Evolutionary conservation across 1,284 basidiomycete species (phyloP).

Genomic region (Chalciporus sp.): DNA sequence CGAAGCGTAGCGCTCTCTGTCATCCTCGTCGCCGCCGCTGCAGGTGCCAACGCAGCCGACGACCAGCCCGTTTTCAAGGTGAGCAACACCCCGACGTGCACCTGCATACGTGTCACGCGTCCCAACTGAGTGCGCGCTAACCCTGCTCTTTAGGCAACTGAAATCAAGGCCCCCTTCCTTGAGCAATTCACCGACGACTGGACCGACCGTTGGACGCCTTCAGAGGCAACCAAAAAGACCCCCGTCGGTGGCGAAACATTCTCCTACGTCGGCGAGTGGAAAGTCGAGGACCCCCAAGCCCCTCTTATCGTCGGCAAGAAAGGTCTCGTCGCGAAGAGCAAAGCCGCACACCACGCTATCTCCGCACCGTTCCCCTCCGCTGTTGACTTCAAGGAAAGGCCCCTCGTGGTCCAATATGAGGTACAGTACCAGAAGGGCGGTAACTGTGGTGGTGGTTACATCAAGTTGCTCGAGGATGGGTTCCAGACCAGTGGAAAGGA

Average conservation of each 20-base stretch:
- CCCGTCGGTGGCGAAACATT: constrained; percentile 92
- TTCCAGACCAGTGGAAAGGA: constrained; percentile 92
- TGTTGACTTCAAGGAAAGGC: constrained; percentile 84
- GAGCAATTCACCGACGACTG: constrained; percentile 97
- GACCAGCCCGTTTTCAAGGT: constrained; percentile 73
- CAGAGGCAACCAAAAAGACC: constrained; percentile 97
- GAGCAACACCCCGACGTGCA: constrained; percentile 21
- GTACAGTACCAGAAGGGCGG: constrained; percentile 99
- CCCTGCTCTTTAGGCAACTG: constrained; percentile 60
- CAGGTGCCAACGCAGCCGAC: constrained; percentile 58
- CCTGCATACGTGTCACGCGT: constrained; percentile 13
- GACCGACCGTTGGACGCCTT: constrained; percentile 92
- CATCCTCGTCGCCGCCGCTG: constrained; percentile 65
- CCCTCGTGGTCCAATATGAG: constrained; percentile 97
- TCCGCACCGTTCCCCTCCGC: constrained; percentile 85
- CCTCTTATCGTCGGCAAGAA: constrained; percentile 81
- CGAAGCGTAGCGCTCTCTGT: constrained; percentile 82
- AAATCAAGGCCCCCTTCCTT: constrained; percentile 90
- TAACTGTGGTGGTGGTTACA: constrained; percentile 98
- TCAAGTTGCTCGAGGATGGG: constrained; percentile 94
- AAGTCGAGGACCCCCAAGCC: constrained; percentile 84
- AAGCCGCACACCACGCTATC: constrained; percentile 96
- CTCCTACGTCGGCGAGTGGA: constrained; percentile 97
- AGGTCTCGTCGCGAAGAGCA: constrained; percentile 90
- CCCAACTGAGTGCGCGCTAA: constrained; percentile 11